Evolutionary conservation across 2,329 filamentous ascomycete genomes (phyloP).

Genomic region (Cytospora piceicola): DNA sequence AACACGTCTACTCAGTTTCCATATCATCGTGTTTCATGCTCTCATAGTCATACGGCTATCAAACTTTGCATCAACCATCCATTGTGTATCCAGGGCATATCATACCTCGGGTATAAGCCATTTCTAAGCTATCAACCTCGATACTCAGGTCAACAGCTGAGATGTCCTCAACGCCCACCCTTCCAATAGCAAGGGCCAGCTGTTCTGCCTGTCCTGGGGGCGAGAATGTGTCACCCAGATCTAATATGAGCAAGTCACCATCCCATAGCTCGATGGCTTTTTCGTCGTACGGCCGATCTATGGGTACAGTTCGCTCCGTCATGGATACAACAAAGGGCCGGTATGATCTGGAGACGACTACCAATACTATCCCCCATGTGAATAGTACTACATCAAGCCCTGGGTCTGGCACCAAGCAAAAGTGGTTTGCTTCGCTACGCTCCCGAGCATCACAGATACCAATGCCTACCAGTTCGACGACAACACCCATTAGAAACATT

Average conservation of each 20-base stretch:
- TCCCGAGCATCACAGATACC: slow-evolving; percentile 24
- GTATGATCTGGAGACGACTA: slow-evolving; percentile 16
- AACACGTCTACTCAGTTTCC: background rate
- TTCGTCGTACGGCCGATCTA: slow-evolving; percentile 19
- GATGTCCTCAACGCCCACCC: slow-evolving; percentile 9
- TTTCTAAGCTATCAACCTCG: background rate
- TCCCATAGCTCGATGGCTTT: slow-evolving; percentile 10
- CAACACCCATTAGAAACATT: background rate
- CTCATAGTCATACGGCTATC: background rate
- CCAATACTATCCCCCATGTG: slow-evolving; percentile 10
- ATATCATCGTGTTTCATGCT: slow-evolving; percentile 2
- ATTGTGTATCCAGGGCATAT: background rate
- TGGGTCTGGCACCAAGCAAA: slow-evolving; percentile 21
- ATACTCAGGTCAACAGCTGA: background rate
- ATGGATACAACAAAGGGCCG: slow-evolving; percentile 9
- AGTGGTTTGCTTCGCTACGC: slow-evolving; percentile 26
- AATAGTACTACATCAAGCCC: slow-evolving; percentile 17
- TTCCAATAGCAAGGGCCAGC: slow-evolving; percentile 11
- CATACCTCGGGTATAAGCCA: background rate
- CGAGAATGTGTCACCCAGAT: slow-evolving; percentile 23
- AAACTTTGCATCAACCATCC: background rate
- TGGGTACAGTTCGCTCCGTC: slow-evolving; percentile 26
- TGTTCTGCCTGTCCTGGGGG: slow-evolving; percentile 21
- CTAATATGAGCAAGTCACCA: slow-evolving; percentile 1
- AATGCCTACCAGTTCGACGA: slow-evolving; percentile 17